A percentile compares a stretch with the other conserved stretches of the same genome.
Evolutionary conservation across 73 alveolate genomes (phyloP).

Genomic region (Stentor coeruleus): DNA sequence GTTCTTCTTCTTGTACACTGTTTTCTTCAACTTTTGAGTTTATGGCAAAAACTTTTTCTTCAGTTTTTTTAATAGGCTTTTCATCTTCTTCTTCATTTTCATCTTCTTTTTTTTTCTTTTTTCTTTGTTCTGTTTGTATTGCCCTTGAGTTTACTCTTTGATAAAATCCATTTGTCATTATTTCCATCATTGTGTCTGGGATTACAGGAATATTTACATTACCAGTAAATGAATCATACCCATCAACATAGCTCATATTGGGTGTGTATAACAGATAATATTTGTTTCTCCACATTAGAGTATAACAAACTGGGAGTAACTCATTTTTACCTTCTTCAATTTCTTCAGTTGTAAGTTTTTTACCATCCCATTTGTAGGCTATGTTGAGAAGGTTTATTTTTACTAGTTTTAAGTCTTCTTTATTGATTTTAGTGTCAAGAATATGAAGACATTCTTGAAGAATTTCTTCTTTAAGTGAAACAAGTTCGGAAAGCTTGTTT

Average conservation of each 20-base stretch:
- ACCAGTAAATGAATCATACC: conserved; percentile 15
- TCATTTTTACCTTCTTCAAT: background rate
- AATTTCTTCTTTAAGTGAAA: background rate
- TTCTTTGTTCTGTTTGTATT: background rate
- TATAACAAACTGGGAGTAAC: background rate
- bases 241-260: conserved; percentile 7
- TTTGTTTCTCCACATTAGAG: background rate
- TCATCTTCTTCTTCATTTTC: background rate
- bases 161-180: background rate
- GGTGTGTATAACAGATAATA: conserved; percentile 14
- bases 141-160: background rate
- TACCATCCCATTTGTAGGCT: conserved; percentile 11
- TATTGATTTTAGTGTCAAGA: conserved; percentile 4
- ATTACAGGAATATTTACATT: background rate
- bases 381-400: background rate
- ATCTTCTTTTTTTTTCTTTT: background rate
- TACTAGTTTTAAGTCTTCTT: background rate
- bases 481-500: background rate
- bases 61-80: background rate
- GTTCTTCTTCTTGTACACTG: no score
- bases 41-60: background rate
- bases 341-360: background rate
- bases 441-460: background rate
- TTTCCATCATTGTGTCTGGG: background rate
- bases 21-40: background rate